A percentile compares a stretch with the other conserved stretches of the same genome.
These are phyloP conservation scores for Nymphaea thermarum DNA, from an alignment of 164 flowering plant genomes.

Conservation along the genomic window DNA sequence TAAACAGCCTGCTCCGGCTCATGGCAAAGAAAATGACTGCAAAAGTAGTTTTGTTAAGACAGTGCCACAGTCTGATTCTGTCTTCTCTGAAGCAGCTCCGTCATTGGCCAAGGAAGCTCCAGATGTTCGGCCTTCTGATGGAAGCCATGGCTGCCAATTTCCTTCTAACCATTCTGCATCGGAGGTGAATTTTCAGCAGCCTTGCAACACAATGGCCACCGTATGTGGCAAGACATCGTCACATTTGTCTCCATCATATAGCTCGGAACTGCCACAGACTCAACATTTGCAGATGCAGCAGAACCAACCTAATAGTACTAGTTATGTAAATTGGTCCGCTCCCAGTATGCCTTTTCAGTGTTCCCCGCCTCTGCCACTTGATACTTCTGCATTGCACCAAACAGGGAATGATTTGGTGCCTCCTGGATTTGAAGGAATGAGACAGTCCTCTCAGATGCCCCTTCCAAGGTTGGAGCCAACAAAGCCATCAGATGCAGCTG, in stretches of 20 bases:
- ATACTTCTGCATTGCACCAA: slow-evolving; percentile 22
- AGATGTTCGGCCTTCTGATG: not conserved
- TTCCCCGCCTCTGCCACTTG: slow-evolving; percentile 75
- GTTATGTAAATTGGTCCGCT: slow-evolving; percentile 3
- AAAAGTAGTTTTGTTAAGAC: slow-evolving; percentile 9
- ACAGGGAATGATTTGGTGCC: slow-evolving; percentile 7
- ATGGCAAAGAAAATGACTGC: slow-evolving; percentile 4
- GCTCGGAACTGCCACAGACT: not conserved
- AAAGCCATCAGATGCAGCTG: slow-evolving; percentile 10
- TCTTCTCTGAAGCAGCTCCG: slow-evolving; percentile 9
- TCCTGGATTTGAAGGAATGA: slow-evolving; percentile 4
- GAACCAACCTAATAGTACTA: not conserved
- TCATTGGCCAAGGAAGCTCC: not conserved
- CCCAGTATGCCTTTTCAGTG: slow-evolving; percentile 63
- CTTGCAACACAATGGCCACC: not conserved
- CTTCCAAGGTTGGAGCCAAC: slow-evolving; percentile 19
- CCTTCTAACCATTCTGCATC: not conserved
- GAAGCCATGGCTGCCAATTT: not conserved
- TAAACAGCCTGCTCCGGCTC: slow-evolving; percentile 3
- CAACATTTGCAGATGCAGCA: not conserved
- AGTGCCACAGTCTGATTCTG: slow-evolving; percentile 16
- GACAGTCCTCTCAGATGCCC: slow-evolving; percentile 10
- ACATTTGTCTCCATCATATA: not conserved
- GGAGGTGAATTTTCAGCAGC: not conserved
- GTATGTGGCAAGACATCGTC: not conserved